A percentile compares a stretch with the other conserved stretches of the same genome.
Evolutionary conservation across 148 eudicot species (phyloP).

Genomic region (Pouteria glomerata): DNA sequence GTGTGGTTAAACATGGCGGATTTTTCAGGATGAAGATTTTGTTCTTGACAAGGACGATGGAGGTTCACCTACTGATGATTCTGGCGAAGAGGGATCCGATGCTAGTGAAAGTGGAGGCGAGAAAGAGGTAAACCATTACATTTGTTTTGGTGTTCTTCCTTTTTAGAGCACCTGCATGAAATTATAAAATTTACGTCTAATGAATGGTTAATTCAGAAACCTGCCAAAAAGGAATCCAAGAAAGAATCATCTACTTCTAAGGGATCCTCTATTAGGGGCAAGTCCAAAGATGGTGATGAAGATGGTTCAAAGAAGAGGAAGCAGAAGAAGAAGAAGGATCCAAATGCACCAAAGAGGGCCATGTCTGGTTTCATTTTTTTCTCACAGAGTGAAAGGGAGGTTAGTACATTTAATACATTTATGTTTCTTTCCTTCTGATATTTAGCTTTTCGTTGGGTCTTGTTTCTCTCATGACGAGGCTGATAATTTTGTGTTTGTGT

Average conservation of each 20-base stretch:
- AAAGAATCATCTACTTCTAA: constrained; percentile 54
- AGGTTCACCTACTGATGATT: constrained; percentile 93
- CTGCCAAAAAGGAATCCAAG: constrained; percentile 65
- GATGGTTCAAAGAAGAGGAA: constrained; percentile 79
- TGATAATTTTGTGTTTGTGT: neutral
- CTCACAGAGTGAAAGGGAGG: constrained; percentile 85
- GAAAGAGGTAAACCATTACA: constrained; percentile 44
- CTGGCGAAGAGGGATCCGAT: constrained; percentile 74
- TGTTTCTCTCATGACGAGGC: neutral
- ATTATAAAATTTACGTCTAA: neutral
- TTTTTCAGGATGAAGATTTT: constrained; percentile 84
- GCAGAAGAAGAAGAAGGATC: constrained; percentile 85
- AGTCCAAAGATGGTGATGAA: constrained; percentile 59
- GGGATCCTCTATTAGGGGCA: constrained; percentile 56
- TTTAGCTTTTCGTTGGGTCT: neutral
- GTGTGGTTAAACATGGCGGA: constrained; percentile 1
- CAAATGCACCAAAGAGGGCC: constrained; percentile 90
- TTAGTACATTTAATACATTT: neutral
- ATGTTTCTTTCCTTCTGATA: neutral
- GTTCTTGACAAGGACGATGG: constrained; percentile 69
- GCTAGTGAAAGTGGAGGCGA: constrained; percentile 62
- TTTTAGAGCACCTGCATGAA: neutral
- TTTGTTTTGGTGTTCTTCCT: neutral
- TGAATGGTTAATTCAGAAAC: constrained; percentile 44
- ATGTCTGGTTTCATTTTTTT: constrained; percentile 70